These are phyloP conservation scores for Mycocentrospora acerina DNA, from an alignment of 2,329 filamentous ascomycete species.

Conservation along the genomic window DNA sequence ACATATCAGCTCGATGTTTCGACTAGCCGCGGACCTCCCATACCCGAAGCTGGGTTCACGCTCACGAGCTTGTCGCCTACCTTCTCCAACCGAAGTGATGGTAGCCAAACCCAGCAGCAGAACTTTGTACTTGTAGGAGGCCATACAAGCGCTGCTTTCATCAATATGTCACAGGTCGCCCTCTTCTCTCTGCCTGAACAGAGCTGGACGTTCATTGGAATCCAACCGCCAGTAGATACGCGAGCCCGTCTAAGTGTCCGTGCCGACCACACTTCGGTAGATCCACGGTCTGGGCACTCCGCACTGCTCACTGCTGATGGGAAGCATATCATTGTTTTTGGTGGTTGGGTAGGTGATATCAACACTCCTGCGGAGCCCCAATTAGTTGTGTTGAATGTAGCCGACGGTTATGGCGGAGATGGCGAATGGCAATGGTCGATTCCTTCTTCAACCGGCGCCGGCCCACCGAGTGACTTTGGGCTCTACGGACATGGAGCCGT, in stretches of 20 bases:
- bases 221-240: constrained; percentile 51
- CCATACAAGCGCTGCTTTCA: constrained; percentile 78
- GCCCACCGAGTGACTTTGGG: constrained; percentile 48
- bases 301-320: constrained; percentile 80
- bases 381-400: constrained; percentile 74
- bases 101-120: constrained; percentile 68
- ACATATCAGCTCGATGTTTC: constrained; percentile 52
- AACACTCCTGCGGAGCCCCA: constrained; percentile 77
- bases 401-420: constrained; percentile 66
- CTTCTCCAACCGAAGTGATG: constrained; percentile 65
- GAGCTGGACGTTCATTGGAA: constrained; percentile 78
- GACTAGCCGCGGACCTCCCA: constrained; percentile 62
- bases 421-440: constrained; percentile 70
- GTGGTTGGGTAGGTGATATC: constrained; percentile 89
- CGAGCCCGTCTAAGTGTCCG: constrained; percentile 60
- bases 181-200: constrained; percentile 85
- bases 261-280: constrained; percentile 55
- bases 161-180: constrained; percentile 91
- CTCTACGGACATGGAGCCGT: constrained; percentile 63
- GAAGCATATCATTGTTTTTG: constrained; percentile 72
- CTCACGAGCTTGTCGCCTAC: constrained; percentile 73
- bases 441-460: constrained; percentile 52
- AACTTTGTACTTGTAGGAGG: constrained; percentile 82
- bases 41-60: constrained; percentile 84
- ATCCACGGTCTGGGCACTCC: constrained; percentile 87